phyloP scores from a whole-genome alignment of 2,329 filamentous ascomycete genomes.

The Emmonsiellopsis sp. region DNA sequence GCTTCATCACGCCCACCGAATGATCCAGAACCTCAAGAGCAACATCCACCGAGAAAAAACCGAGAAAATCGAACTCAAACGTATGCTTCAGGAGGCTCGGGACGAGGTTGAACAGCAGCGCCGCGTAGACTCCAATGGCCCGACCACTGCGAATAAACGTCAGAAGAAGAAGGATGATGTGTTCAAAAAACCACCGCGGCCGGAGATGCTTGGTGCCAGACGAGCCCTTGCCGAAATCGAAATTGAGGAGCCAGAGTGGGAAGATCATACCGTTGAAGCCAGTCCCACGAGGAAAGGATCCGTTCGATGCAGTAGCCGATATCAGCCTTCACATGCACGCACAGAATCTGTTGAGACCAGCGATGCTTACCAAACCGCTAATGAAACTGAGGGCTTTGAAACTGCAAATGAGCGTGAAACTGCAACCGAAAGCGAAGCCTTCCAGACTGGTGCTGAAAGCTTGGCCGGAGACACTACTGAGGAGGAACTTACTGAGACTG shows the following conservation, averaged over 20 bases:
- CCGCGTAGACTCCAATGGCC: constrained; percentile 40
- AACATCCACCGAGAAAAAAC: constrained; percentile 97
- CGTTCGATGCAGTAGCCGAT: constrained; percentile 15
- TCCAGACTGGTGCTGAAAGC: constrained; percentile 83
- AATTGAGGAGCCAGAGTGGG: constrained; percentile 77
- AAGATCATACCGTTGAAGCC: constrained; percentile 61
- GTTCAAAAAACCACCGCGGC: constrained; percentile 69
- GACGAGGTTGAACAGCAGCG: constrained; percentile 74
- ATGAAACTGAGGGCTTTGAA: constrained; percentile 62
- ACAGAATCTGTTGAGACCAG: constrained; percentile 41
- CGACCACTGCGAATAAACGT: constrained; percentile 40
- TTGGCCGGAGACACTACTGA: constrained; percentile 63
- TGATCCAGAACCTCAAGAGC: constrained; percentile 90
- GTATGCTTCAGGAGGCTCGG: constrained; percentile 87
- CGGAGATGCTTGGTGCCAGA: constrained; percentile 67
- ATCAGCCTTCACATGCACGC: background rate
- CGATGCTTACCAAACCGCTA: constrained; percentile 72
- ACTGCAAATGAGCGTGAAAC: constrained; percentile 67
- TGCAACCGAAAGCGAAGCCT: constrained; percentile 82
- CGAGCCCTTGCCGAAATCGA: constrained; percentile 69
- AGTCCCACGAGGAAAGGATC: constrained; percentile 45
- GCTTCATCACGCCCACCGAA: constrained; percentile 85
- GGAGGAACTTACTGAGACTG: constrained; percentile 80
- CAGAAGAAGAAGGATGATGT: constrained; percentile 55
- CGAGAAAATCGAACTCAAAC: constrained; percentile 90